Base-by-base conservation (phyloP, 306 rosid genomes). In the Trifolium pratense region DNA sequence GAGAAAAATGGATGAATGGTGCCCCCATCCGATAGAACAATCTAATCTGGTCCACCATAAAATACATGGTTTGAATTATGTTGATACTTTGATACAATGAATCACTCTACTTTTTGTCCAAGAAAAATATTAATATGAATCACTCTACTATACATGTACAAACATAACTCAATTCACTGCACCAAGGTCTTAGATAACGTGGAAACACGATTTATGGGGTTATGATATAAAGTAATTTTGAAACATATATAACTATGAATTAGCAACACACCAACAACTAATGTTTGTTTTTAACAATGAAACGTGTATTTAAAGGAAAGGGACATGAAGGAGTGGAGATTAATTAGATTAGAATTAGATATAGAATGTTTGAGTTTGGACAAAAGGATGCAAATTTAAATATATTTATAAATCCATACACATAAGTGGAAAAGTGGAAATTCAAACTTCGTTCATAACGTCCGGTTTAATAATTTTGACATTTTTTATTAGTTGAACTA, bases 201-300 rank as follows among this genome's bases (percentile, higher is more conserved):
- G 78, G 74, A 78, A 71, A 20, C 82, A 78, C 37, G 34, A 78
- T 64, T 18, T 9, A 51, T 52, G 46, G 12, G 62, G 52, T 15
- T 63, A 26, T 15, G 37, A 77, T 37, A 29, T 39, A 63, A 26
- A 78, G 71, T 61, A 0, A 0, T 13, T 77, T 18, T 49, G 71
- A 43, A 70, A 31, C 39, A 51, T 26, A 46, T 26, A 46, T 7
- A 37, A 25, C 18, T 51, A 51, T 5, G 18, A 58, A 70, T 25
- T 56, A 55, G 26, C 49, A 71, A 23, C 72, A 78, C 52, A 61
- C 57, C 71, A 17, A 63, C 73, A 68, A 59, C 8, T 15, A 67
- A 36, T 36, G 39, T 36, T 36, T 36, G 39, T 36, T 36, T 36
- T 36, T 36, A 8, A 36, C 9, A 70, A 39, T n/a, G 36, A 70